Base-by-base conservation (phyloP, 208 protist species). In the Trypanosomatidae sp. region DNA sequence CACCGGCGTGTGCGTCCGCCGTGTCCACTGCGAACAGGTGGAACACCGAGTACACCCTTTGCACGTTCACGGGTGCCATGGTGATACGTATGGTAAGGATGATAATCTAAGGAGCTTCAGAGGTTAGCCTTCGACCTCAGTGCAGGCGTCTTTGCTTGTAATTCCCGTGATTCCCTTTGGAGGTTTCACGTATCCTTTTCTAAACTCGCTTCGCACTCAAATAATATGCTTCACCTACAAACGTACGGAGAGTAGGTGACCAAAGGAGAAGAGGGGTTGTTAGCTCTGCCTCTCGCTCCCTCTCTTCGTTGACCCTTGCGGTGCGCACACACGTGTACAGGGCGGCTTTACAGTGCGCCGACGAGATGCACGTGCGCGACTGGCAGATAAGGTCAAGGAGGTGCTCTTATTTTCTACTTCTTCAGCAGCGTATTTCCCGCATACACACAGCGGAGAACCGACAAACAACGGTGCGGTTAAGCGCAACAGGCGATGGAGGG, bases 51-150 rank as follows among this genome's bases (percentile, higher is more conserved):
- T 67, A 62, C 49, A 80, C 46, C 44, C 55, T 13, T 33, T 83
- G 71, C 33, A 80, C 58, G 30, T 83, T 67, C 19, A 80, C 79
- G 17, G 66, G 70, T 47, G 65, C 41, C 79, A 83, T 83, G 9
- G 19, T 43, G 49, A 17, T 62, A 30, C 8, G 53, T 15, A 65
- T 15, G 22, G 39, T 22, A 25, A 25, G 36, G 8, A 13, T 25
- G 5, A 47, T 46, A 6, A 17, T n/a, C 41, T 30, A 25, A 30
- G 33, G 36, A 28, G 17, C 39, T 62, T 41, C 19, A 22, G 60
- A 13, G 19, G 33, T 33, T 25, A 10, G 53, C 33, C 53, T 59
- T 59, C 53, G 22, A 59, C 53, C 25, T 59, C 25, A 17, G 25
- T 59, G 10, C 53, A 13, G 53, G 3, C 15, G 53, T 3, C 12